Evolutionary conservation across 108 stramenopile genomes (phyloP).

Genomic region (Cyclotella cryptica): DNA sequence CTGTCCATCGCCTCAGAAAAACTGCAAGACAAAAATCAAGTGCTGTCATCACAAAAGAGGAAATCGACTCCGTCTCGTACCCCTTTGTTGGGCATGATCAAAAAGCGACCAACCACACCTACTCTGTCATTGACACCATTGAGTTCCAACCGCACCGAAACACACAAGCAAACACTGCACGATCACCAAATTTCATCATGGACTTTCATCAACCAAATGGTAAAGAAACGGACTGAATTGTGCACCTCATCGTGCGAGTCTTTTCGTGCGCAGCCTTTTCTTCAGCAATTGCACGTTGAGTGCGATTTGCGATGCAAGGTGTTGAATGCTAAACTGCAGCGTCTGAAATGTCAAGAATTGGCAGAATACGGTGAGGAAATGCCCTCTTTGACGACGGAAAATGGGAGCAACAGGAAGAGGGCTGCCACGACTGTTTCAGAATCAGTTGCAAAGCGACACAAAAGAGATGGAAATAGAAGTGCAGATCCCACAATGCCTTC

Average conservation of each 20-base stretch:
- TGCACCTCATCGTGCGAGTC: conserved; percentile 33
- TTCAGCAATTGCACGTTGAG: conserved; percentile 20
- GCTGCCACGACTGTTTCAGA: neutral
- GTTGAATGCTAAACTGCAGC: conserved; percentile 16
- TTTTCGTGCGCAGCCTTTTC: conserved; percentile 34
- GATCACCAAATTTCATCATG: conserved; percentile 20
- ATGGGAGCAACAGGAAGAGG: neutral
- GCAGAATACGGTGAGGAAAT: neutral
- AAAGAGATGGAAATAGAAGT: neutral
- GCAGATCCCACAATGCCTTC: no score
- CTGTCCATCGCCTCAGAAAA: conserved; percentile 8
- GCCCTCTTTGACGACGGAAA: neutral
- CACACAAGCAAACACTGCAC: neutral
- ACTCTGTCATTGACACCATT: conserved; percentile 30
- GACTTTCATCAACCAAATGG: conserved; percentile 36
- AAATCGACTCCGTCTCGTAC: conserved; percentile 34
- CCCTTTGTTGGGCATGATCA: conserved; percentile 11
- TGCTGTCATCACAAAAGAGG: neutral
- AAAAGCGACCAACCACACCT: conserved; percentile 18
- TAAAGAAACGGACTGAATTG: conserved; percentile 1
- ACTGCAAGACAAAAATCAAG: no score
- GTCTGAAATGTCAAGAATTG: neutral
- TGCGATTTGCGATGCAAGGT: conserved; percentile 19
- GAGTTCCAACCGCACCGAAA: conserved; percentile 17
- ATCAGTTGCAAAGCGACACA: neutral